Base-by-base conservation (phyloP, 2,329 filamentous ascomycete genomes). In the Eutypa lata region DNA sequence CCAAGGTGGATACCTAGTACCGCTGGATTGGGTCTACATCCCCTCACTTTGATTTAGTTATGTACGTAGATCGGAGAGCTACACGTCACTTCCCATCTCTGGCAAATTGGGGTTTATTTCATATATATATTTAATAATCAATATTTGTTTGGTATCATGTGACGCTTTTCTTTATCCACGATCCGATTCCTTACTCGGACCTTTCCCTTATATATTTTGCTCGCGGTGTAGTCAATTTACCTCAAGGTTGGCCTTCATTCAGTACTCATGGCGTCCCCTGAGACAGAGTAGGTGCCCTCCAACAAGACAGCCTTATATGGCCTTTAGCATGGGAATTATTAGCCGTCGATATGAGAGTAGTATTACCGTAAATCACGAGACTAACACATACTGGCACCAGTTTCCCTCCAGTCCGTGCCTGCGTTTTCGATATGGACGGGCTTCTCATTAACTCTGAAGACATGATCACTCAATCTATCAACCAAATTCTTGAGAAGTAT, bases 401-500 rank as follows among this genome's bases (percentile, higher is more conserved):
- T 47, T 72, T 80, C 60, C 78, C 81, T 56, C 74, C 76, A 44
- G 76, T 90, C 56, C 79, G 84, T 54, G 87, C 87, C 56, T 88
- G 84, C 69, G 82, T 90, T 56, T 90, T 90, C 69, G 87, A 90
- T 73, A 63, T 89, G 86, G 87, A 90, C 68, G 87, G 87, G 53
- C 80, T 90, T 42, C 76, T 90, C 45, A 86, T 90, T 69, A 80
- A 90, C 69, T 83, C 82, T 26, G 87, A 90, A 71, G 87, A 90
- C 66, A 78, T 84, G 53, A 88, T 89, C 71, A 87, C 84, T 4
- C 64, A 74, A 21, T 78, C 81, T 65, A 86, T 81, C 18, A 88
- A 90, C 67, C 73, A 77, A 18, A 77, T 89, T 37, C 79, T 90
- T 7, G 69, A 71, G 49, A 79, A 83, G 63, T 83, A 86, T 62